phyloP scores from a whole-genome alignment of 306 rosid genomes.

The Vachellia pachyceras region DNA sequence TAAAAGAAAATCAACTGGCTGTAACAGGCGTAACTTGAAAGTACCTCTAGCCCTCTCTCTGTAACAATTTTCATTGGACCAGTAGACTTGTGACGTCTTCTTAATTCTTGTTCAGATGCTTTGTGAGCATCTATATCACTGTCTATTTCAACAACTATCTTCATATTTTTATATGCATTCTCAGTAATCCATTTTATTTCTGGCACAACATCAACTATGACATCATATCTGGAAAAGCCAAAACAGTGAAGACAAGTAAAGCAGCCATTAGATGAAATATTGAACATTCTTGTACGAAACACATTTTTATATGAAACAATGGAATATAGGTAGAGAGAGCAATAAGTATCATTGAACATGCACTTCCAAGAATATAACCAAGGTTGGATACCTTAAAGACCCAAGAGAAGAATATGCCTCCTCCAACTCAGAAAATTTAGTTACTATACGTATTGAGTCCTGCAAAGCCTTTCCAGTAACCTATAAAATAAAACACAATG shows the following conservation, averaged over 20 bases:
- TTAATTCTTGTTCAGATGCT: slow-evolving; percentile 73
- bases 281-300: slow-evolving; percentile 21
- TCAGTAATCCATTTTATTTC: slow-evolving; percentile 86
- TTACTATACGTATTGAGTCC: slow-evolving; percentile 79
- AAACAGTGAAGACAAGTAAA: slow-evolving; percentile 35
- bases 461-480: slow-evolving; percentile 78
- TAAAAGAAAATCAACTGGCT: background rate
- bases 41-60: slow-evolving; percentile 89
- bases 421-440: slow-evolving; percentile 85
- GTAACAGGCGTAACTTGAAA: slow-evolving; percentile 23
- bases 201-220: slow-evolving; percentile 85
- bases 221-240: slow-evolving; percentile 74
- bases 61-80: slow-evolving; percentile 75
- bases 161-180: slow-evolving; percentile 80
- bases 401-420: slow-evolving; percentile 69
- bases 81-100: slow-evolving; percentile 74
- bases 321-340: slow-evolving; percentile 12
- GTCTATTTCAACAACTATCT: slow-evolving; percentile 83
- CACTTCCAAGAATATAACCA: slow-evolving; percentile 28
- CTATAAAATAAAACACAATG: slow-evolving; percentile 47
- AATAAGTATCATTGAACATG: slow-evolving; percentile 14
- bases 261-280: slow-evolving; percentile 29
- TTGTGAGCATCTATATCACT: slow-evolving; percentile 74
- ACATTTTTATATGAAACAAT: slow-evolving; percentile 20
- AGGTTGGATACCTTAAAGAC: slow-evolving; percentile 66